Evolutionary conservation across 306 rosid genomes (phyloP).

Genomic region (Biancaea sappan): DNA sequence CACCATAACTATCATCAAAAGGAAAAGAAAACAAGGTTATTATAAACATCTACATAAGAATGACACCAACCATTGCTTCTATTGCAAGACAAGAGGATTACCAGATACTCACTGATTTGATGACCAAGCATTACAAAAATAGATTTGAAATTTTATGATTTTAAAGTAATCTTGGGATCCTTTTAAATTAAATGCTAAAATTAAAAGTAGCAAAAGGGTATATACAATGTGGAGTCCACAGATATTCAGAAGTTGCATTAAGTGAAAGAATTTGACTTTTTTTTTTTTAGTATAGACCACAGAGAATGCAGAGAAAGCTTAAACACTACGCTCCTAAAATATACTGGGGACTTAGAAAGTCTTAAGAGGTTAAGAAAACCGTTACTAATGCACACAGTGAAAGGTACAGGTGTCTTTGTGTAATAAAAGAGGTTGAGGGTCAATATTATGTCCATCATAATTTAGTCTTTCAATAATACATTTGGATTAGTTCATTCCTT

Average conservation of each 20-base stretch:
- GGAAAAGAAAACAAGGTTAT: slow-evolving; percentile 37
- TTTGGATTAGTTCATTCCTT: neutral
- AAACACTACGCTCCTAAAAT: neutral
- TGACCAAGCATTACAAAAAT: neutral
- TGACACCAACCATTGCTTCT: neutral
- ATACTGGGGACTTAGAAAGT: neutral
- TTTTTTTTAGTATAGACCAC: neutral
- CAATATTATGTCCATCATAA: neutral
- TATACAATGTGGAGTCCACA: neutral
- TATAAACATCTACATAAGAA: slow-evolving; percentile 27
- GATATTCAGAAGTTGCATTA: neutral
- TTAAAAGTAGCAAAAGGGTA: neutral
- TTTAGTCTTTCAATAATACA: neutral
- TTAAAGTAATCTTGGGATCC: no score
- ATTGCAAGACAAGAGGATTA: slow-evolving; percentile 14
- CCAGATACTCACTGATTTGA: slow-evolving; percentile 22
- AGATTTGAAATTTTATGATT: slow-evolving; percentile 7
- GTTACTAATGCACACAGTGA: neutral
- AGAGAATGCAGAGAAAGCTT: neutral
- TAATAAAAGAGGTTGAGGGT: neutral
- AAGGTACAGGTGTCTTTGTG: neutral
- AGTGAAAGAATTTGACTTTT: neutral
- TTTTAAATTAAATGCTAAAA: neutral
- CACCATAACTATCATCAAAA: slow-evolving; percentile 58
- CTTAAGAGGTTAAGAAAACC: neutral